These are phyloP conservation scores for Auricularia cornea DNA, from an alignment of 768 basidiomycete species.

Conservation along the genomic window DNA sequence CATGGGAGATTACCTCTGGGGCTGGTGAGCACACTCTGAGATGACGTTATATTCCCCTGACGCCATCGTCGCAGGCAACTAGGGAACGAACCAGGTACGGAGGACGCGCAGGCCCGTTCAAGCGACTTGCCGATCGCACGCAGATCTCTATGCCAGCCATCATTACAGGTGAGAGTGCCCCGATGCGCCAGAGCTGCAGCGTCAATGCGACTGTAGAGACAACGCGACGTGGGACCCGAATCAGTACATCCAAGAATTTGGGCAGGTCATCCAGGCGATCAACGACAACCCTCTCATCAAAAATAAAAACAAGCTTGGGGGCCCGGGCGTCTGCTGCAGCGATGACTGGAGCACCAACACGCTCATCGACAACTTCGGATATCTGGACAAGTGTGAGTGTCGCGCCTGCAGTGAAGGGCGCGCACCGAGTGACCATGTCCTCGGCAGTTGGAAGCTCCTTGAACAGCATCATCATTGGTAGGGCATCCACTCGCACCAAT, in stretches of 20 bases:
- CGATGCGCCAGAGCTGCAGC: too few species aligned
- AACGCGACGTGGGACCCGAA: conserved; percentile 14
- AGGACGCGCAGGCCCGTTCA: too few species aligned
- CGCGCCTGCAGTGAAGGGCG: background rate
- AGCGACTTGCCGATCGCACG: background rate
- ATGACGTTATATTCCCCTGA: background rate
- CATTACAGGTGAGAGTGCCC: background rate
- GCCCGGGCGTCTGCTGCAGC: background rate
- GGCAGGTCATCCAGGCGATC: conserved; percentile 37
- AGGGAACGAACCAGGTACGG: background rate
- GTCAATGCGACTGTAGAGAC: too few species aligned
- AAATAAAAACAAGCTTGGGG: background rate
- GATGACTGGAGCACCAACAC: background rate
- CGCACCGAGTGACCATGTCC: background rate
- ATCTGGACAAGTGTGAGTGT: background rate
- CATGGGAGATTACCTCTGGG: background rate
- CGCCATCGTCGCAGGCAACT: background rate
- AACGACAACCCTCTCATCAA: conserved; percentile 30
- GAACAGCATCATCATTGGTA: background rate
- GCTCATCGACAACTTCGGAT: background rate
- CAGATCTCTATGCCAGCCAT: background rate
- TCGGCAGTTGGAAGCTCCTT: background rate
- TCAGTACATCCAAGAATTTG: conserved; percentile 48
- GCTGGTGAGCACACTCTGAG: background rate
- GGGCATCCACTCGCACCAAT: too few species aligned